A percentile compares a stretch with the other conserved stretches of the same genome.
These are phyloP conservation scores for Blepharisma undulans DNA, from an alignment of 169 alveolate genomes.

Conservation along the genomic window DNA sequence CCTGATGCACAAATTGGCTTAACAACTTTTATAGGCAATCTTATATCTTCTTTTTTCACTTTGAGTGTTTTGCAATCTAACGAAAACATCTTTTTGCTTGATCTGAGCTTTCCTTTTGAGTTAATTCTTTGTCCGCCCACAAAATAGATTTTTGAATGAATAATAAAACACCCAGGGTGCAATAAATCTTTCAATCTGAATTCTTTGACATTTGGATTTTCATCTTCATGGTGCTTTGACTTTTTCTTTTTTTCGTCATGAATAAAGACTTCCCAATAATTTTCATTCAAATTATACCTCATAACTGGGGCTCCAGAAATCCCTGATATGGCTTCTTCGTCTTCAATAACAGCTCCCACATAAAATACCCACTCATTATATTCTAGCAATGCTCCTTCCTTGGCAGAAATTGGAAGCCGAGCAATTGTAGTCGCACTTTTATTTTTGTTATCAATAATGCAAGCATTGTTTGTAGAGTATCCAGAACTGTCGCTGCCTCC, in stretches of 20 bases:
- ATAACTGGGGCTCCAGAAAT: constrained; percentile 9
- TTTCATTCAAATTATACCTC: background rate
- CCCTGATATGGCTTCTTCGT: background rate
- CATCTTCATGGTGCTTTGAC: background rate
- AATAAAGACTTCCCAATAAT: background rate
- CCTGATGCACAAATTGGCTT: constrained; percentile 33
- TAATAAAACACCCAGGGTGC: constrained; percentile 3
- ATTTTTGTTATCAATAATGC: background rate
- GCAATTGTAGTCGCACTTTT: background rate
- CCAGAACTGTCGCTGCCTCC: constrained; percentile 27
- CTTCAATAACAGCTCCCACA: constrained; percentile 13
- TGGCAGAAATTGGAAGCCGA: background rate
- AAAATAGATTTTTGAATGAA: background rate
- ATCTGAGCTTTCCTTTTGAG: background rate
- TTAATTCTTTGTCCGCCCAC: background rate
- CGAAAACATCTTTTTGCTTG: constrained; percentile 7
- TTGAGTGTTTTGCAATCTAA: background rate
- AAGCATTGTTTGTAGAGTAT: constrained; percentile 19
- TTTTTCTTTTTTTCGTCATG: background rate
- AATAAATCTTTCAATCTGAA: background rate
- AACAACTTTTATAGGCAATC: constrained; percentile 5
- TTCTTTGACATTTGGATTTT: background rate
- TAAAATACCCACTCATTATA: constrained; percentile 3
- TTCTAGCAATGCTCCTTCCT: background rate
- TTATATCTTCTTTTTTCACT: background rate